These are phyloP conservation scores for Metarhizium humberi DNA, from an alignment of 2,329 filamentous ascomycete genomes.

Conservation along the genomic window DNA sequence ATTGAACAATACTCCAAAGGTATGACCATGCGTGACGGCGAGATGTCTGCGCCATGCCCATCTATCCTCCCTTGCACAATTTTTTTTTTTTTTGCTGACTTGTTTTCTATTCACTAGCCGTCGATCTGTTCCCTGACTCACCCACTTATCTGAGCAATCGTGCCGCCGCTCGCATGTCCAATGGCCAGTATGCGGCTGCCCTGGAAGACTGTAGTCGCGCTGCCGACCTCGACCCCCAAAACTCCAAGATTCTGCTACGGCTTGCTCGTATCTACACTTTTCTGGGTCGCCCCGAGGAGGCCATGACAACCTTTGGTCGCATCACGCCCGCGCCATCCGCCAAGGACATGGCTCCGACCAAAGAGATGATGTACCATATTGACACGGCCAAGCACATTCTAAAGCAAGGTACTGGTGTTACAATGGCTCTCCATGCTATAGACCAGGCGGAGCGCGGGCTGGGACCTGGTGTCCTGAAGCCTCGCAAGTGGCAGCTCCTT, in stretches of 20 bases:
- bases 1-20: conserved; percentile 94
- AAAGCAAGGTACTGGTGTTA: conserved; percentile 65
- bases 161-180: conserved; percentile 87
- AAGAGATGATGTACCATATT: conserved; percentile 77
- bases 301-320: conserved; percentile 69
- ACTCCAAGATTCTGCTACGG: conserved; percentile 79
- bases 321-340: conserved; percentile 73
- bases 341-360: conserved; percentile 77
- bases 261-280: conserved; percentile 84
- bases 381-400: conserved; percentile 71
- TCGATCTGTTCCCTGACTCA: conserved; percentile 77
- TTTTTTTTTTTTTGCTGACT: conserved; percentile 1
- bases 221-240: conserved; percentile 73
- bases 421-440: conserved; percentile 85
- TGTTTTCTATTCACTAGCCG: conserved; percentile 44
- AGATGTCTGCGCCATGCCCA: too few relatives aligned
- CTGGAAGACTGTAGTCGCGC: conserved; percentile 80
- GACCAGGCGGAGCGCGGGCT: conserved; percentile 82
- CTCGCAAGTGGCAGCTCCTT: conserved; percentile 90
- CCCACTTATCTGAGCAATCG: conserved; percentile 91
- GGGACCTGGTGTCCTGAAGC: conserved; percentile 64
- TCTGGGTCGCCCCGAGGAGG: conserved; percentile 78
- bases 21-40: conserved; percentile 27
- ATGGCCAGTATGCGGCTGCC: conserved; percentile 67
- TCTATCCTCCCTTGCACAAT: too few relatives aligned